phyloP scores from a whole-genome alignment of 225 moss, liverwort and hornwort species.

The Polytrichum formosum region DNA sequence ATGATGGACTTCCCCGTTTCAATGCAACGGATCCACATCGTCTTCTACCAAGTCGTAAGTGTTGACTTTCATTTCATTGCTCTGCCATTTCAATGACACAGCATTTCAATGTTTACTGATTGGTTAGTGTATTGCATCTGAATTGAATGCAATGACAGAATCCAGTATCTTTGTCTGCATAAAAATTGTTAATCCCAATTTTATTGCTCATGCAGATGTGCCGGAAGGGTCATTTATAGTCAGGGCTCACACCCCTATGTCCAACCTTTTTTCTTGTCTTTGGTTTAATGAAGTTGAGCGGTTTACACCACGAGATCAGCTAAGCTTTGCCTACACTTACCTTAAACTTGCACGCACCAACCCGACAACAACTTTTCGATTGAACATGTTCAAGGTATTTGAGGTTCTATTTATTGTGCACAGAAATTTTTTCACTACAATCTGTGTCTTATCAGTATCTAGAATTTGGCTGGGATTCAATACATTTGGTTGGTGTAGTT shows the following conservation, averaged over 20 bases:
- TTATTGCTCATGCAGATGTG: constrained; percentile 47
- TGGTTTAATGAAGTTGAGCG: constrained; percentile 99
- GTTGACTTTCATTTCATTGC: background rate
- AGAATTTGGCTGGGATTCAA: background rate
- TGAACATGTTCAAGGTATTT: constrained; percentile 88
- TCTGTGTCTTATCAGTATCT: background rate
- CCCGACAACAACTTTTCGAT: constrained; percentile 51
- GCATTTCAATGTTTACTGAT: too few relatives aligned
- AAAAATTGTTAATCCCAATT: too few relatives aligned
- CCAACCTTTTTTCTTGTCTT: constrained; percentile 93
- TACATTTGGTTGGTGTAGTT: background rate
- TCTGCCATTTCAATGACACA: too few relatives aligned
- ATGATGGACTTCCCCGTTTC: constrained; percentile 80
- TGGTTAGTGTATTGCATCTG: too few relatives aligned
- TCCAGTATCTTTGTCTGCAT: too few relatives aligned
- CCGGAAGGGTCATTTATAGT: constrained; percentile 95
- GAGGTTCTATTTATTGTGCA: background rate
- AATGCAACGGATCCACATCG: constrained; percentile 65
- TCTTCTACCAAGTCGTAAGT: constrained; percentile 78
- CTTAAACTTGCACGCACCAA: constrained; percentile 79
- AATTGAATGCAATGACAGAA: too few relatives aligned
- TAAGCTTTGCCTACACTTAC: constrained; percentile 92
- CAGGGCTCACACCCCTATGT: constrained; percentile 90
- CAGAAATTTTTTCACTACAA: background rate
- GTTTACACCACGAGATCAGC: constrained; percentile 89